Base-by-base conservation (phyloP, 495 filamentous ascomycete genomes). In the Sordaria brevicollis region DNA sequence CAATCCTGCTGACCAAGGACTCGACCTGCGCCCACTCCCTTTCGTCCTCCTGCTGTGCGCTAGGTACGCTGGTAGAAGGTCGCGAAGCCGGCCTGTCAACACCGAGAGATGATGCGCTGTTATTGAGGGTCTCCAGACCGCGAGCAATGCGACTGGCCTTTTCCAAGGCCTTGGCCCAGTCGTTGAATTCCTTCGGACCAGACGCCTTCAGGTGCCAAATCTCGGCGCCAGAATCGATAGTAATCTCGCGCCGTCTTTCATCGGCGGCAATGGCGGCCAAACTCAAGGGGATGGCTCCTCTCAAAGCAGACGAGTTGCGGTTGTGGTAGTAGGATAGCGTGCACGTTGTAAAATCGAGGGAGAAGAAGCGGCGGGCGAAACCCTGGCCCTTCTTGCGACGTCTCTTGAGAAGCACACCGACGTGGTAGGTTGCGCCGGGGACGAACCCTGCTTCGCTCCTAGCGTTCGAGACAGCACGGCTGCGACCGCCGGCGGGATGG, bases 321-420 rank as follows among this genome's bases (percentile, higher is more conserved):
- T 94, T 93, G 76, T 96, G 91, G 75, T 97, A 99, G 79, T 99
- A 99, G 3, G 94, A 97, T 38, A 99, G 80, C 0, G 96, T 97
- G 35, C 90, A 93, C 0, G 93, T 92, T 7, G 89, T 91, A 74
- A 92, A 98, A 77, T 99, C 95, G 35, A 99, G 83, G 1, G 94
- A 96, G 80, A 99, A 99, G 80, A 93, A 99, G 41, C 95, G 88
- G 37, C 92, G 86, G 19, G 95, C 95, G 82, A 92, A 96, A 34
- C 94, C 94, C 78, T 98, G 96, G 39, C 93, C 91, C 80, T 91
- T 89, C 86, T 97, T 98, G 66, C 95, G 85, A 65, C 94, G 87
- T 68, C 94, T 88, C 84, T 99, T 99, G 67, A 92, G 87, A 67
- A 99, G 79, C 13, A 92, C 82, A 11, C 95, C 95, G 0, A 90